Evolutionary conservation across 2,329 filamentous ascomycete genomes (phyloP).

Genomic region (Emergomyces africanus): DNA sequence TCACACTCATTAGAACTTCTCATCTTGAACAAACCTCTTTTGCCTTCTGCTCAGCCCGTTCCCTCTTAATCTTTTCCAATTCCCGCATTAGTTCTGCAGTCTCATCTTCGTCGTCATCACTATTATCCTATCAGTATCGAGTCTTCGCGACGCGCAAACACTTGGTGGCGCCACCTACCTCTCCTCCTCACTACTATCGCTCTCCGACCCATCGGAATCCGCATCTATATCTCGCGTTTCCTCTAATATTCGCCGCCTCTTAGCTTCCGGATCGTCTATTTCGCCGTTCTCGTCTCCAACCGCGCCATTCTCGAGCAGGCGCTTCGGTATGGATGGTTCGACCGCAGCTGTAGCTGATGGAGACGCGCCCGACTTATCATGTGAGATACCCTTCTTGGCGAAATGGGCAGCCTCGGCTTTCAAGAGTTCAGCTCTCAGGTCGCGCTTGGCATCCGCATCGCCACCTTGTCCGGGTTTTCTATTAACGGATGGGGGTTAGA

Average conservation of each 20-base stretch:
- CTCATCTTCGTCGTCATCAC: slow-evolving; percentile 65
- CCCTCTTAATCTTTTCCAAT: slow-evolving; percentile 83
- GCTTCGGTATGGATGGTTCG: slow-evolving; percentile 43
- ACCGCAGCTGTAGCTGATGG: slow-evolving; percentile 17
- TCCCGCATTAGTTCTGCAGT: slow-evolving; percentile 84
- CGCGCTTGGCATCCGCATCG: slow-evolving; percentile 58
- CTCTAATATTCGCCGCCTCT: slow-evolving; percentile 74
- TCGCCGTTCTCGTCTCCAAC: slow-evolving; percentile 26
- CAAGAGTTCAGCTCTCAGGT: slow-evolving; percentile 80
- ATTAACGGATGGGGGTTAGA: slow-evolving; percentile 9
- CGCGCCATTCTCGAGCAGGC: slow-evolving; percentile 45
- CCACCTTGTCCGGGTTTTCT: slow-evolving; percentile 83
- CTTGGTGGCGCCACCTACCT: slow-evolving; percentile 26
- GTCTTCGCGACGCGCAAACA: background rate
- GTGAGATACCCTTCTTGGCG: slow-evolving; percentile 58
- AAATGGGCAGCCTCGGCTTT: slow-evolving; percentile 79
- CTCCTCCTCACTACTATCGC: slow-evolving; percentile 49
- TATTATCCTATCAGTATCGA: slow-evolving; percentile 27
- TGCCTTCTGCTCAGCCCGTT: slow-evolving; percentile 68
- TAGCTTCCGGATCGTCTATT: slow-evolving; percentile 63
- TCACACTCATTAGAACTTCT: background rate
- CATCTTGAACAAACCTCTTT: slow-evolving; percentile 41
- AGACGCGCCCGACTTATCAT: slow-evolving; percentile 21
- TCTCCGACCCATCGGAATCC: slow-evolving; percentile 52
- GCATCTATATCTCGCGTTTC: slow-evolving; percentile 83